Base-by-base conservation (phyloP, 805 yeast genomes). In the Ogataea sp. region DNA sequence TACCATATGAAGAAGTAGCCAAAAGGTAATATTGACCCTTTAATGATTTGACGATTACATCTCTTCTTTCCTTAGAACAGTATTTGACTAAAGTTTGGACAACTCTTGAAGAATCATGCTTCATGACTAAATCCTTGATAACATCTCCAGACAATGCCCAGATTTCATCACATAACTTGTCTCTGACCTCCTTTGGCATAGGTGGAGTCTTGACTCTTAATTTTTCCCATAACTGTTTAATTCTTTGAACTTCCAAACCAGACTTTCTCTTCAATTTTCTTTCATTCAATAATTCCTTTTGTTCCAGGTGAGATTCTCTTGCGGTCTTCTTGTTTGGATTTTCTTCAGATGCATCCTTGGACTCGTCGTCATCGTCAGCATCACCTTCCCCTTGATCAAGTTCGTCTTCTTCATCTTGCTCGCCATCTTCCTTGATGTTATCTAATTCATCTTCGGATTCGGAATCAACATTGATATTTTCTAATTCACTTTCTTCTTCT, bases 61-160 rank as follows among this genome's bases (percentile, higher is more conserved):
- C 81, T 64, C 96, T 78, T 65, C 88, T 78, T 38, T 79, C 85
- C 54, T 81, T 85, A 29, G 83, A 68, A 11, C 93, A 80, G 58
- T 84, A 87, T 60, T 90, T 90, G 44, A 90, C 80, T 49, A 90
- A 72, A 2, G 97, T 88, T 64, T 90, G 98, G 32, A 90, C 94
- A 40, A 90, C 90, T 66, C 98, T 77, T 20, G 96, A 86, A 9
- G 97, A 90, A 68, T 90, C 97, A 58, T 90, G 98, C 67, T 93
- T 88, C 65, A 90, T 61, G 26, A 90, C 96, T 48, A 90, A 71
- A 52, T 90, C 97, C 45, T 75, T 75, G 41, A 88, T 72, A 38
- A 80, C 78, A 52, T 82, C 87, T 52, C 83, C 76, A 37, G 94
- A 69, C 44, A 86, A 70, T 20, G 72, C 80, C 96, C 96, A 89